Evolutionary conservation across 371 early-diverging fungal genomes (phyloP).

Genomic region (Zancudomyces culisetae): DNA sequence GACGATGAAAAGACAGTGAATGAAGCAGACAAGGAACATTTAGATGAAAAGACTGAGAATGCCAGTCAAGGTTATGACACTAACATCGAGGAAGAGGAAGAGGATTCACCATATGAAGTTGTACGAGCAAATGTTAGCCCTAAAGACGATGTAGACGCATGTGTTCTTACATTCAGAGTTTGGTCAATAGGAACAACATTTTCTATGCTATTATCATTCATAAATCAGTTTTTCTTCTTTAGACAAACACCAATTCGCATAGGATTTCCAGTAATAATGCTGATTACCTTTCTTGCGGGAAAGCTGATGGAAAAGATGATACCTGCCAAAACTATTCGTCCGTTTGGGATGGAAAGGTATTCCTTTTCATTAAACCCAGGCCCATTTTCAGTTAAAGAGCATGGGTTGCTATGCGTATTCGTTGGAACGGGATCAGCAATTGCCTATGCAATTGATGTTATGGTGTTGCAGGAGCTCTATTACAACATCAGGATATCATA

Average conservation of each 20-base stretch:
- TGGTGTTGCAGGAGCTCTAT: conserved; percentile 34
- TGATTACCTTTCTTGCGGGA: conserved; percentile 43
- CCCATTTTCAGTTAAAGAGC: conserved; percentile 74
- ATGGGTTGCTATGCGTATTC: conserved; percentile 51
- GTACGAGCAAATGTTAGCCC: conserved; percentile 44
- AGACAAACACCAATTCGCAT: conserved; percentile 34
- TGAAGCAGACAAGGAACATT: too few species aligned
- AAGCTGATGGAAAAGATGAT: conserved; percentile 31
- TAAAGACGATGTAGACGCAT: conserved; percentile 41
- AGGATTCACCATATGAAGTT: conserved; percentile 54
- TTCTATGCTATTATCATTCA: conserved; percentile 32
- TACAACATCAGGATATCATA: conserved; percentile 39
- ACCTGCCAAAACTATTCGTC: conserved; percentile 9
- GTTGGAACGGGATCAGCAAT: conserved; percentile 38
- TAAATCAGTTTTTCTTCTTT: conserved; percentile 62
- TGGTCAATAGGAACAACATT: conserved; percentile 44
- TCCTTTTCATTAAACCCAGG: conserved; percentile 51
- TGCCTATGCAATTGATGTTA: conserved; percentile 54
- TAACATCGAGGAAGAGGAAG: conserved; percentile 5
- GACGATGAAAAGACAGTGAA: too few species aligned
- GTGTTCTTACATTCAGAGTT: conserved; percentile 57
- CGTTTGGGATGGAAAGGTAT: conserved; percentile 14
- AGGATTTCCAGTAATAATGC: conserved; percentile 37
- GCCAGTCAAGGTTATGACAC: background rate
- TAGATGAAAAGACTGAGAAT: too few species aligned